These are phyloP conservation scores for Pseudogymnoascus sp. DNA, from an alignment of 2,329 filamentous ascomycete genomes.

Conservation along the genomic window DNA sequence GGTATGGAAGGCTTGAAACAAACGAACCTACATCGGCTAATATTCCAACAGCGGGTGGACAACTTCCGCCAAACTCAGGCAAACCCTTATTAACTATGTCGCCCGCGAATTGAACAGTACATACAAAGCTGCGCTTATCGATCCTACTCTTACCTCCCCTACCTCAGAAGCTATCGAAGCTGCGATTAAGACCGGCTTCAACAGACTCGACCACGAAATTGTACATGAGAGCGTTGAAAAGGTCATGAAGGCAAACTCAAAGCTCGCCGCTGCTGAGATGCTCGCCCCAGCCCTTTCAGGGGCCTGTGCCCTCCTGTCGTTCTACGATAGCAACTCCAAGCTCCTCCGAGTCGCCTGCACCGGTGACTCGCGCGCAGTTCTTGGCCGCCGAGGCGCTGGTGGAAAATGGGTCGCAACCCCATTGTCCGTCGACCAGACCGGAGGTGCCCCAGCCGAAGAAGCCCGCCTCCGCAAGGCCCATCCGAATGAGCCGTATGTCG, in stretches of 20 bases:
- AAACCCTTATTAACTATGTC: slow-evolving; percentile 86
- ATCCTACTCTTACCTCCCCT: slow-evolving; percentile 55
- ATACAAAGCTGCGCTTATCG: slow-evolving; percentile 66
- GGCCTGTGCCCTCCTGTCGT: slow-evolving; percentile 93
- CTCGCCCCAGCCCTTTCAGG: slow-evolving; percentile 90
- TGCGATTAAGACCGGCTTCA: slow-evolving; percentile 90
- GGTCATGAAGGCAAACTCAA: slow-evolving; percentile 81
- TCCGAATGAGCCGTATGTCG: slow-evolving; percentile 80
- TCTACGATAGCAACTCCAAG: slow-evolving; percentile 86
- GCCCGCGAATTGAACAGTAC: slow-evolving; percentile 88
- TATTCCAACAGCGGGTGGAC: slow-evolving; percentile 73
- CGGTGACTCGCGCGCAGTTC: slow-evolving; percentile 89
- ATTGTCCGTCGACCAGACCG: slow-evolving; percentile 89
- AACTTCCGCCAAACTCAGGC: slow-evolving; percentile 89
- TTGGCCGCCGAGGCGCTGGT: slow-evolving; percentile 68
- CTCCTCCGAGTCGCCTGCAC: slow-evolving; percentile 91
- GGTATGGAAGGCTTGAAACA: slow-evolving; percentile 49
- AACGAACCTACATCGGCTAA: slow-evolving; percentile 20
- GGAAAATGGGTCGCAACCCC: slow-evolving; percentile 92
- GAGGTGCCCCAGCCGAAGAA: slow-evolving; percentile 77
- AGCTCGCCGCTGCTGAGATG: slow-evolving; percentile 83
- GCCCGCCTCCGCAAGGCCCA: slow-evolving; percentile 78
- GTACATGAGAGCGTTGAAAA: slow-evolving; percentile 88
- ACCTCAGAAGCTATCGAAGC: slow-evolving; percentile 74
- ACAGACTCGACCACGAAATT: slow-evolving; percentile 86